Conservation (phyloP, 495 filamentous ascomycete genomes). For the Hyaloscypha finlandica region DNA sequence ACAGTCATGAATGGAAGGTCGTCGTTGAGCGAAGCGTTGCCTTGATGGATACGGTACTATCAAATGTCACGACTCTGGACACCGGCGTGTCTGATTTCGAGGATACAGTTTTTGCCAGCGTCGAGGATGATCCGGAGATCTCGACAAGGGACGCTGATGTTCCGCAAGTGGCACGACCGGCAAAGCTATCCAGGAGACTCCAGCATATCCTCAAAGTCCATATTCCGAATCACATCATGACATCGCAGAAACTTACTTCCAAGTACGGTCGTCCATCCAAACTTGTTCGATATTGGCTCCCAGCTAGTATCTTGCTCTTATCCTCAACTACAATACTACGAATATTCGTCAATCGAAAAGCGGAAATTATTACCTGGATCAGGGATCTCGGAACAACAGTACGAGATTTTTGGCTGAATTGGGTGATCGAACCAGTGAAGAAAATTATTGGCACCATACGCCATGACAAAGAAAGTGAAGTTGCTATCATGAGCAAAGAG, state of each 20-base stretch:
- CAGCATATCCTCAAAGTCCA: constrained; percentile 60
- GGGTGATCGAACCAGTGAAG: constrained; percentile 82
- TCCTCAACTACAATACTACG: constrained; percentile 80
- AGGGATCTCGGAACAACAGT: constrained; percentile 71
- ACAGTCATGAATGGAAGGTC: constrained; percentile 67
- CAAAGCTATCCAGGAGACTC: constrained; percentile 65
- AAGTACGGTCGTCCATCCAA: constrained; percentile 73
- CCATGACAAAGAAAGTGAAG: constrained; percentile 86
- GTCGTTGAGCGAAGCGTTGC: constrained; percentile 70
- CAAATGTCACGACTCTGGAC: constrained; percentile 54
- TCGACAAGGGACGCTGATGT: constrained; percentile 45
- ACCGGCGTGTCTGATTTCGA: constrained; percentile 69
- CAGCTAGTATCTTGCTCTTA: constrained; percentile 62
- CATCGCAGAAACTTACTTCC: constrained; percentile 49
- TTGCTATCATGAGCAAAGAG: constrained; percentile 91
- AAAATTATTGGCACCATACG: constrained; percentile 90
- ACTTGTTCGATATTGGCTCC: constrained; percentile 88
- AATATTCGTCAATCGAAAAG: constrained; percentile 68
- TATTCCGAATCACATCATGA: constrained; percentile 57
- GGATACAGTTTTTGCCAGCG: constrained; percentile 63
- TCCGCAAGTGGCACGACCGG: constrained; percentile 45
- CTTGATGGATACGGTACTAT: constrained; percentile 79
- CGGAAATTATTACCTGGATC: constrained; percentile 76
- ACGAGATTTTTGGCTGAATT: constrained; percentile 91
- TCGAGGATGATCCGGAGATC: constrained; percentile 61